Percentiles rank a stretch among this genome's conserved stretches.
Evolutionary conservation across 768 basidiomycete species (phyloP).

Genomic region (Clitopilus passeckerianus): DNA sequence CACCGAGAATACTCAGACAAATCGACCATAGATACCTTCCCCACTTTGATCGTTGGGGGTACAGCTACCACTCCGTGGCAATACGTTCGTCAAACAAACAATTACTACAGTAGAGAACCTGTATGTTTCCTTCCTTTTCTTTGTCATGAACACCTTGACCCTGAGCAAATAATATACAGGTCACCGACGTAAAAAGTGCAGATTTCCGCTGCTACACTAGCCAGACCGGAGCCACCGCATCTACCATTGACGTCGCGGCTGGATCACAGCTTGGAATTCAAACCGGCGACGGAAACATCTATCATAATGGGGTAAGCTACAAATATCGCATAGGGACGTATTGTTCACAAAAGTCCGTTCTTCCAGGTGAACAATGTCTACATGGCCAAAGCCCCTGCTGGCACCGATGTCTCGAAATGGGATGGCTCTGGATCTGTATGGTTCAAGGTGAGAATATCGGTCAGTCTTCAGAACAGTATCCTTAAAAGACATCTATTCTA

Average conservation of each 20-base stretch:
- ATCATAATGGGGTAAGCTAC: slow-evolving; percentile 39
- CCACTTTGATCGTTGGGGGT: slow-evolving; percentile 35
- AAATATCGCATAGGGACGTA: not conserved
- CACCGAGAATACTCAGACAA: too few relatives aligned
- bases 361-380: slow-evolving; percentile 25
- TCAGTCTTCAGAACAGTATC: not conserved
- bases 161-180: slow-evolving; percentile 15
- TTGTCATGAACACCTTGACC: not conserved
- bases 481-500: slow-evolving; percentile 5
- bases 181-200: slow-evolving; percentile 38
- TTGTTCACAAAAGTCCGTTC: not conserved
- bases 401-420: slow-evolving; percentile 28
- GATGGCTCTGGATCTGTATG: slow-evolving; percentile 42
- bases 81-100: slow-evolving; percentile 42
- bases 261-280: slow-evolving; percentile 38
- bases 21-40: slow-evolving; percentile 36
- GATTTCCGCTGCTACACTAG: slow-evolving; percentile 47
- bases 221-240: slow-evolving; percentile 29
- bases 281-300: slow-evolving; percentile 33
- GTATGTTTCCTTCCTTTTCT: slow-evolving; percentile 11
- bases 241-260: slow-evolving; percentile 39
- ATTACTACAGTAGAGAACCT: slow-evolving; percentile 34
- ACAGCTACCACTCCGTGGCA: slow-evolving; percentile 31
- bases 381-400: slow-evolving; percentile 36
- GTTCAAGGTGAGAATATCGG: slow-evolving; percentile 29